These are phyloP conservation scores for Mycena chlorophos DNA, from an alignment of 768 basidiomycete species.

Conservation along the genomic window DNA sequence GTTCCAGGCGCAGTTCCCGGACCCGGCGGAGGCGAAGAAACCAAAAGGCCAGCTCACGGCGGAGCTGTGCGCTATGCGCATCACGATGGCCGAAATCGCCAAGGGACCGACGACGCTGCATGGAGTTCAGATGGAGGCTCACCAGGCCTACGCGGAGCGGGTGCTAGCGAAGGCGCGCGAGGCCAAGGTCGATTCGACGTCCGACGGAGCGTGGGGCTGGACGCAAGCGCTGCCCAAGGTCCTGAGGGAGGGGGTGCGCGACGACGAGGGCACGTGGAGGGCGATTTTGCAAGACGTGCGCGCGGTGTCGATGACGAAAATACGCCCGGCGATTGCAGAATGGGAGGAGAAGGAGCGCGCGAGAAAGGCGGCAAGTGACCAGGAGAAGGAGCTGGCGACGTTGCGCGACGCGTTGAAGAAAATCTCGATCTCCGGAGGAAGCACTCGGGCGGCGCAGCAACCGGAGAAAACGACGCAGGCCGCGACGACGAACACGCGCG, in stretches of 20 bases:
- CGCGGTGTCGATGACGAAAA: neutral
- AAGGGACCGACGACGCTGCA: constrained; percentile 3
- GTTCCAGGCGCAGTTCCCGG: neutral
- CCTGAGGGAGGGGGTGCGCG: neutral
- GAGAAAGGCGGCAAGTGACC: neutral
- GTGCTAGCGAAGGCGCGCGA: neutral
- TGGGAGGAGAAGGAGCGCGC: neutral
- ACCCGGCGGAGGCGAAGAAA: neutral
- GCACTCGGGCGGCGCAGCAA: neutral
- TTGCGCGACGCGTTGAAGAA: neutral
- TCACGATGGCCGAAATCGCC: constrained; percentile 11
- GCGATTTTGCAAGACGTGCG: neutral
- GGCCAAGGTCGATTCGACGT: neutral
- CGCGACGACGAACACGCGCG: too few species aligned
- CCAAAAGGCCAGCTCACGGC: constrained; percentile 6
- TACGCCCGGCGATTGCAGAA: neutral
- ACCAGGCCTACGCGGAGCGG: constrained; percentile 4
- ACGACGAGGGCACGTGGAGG: neutral
- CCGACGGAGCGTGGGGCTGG: neutral
- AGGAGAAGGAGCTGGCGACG: too few species aligned
- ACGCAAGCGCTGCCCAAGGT: neutral
- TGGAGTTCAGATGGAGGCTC: neutral
- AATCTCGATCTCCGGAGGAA: neutral
- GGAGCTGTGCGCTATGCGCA: constrained; percentile 2
- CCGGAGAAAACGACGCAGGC: too few species aligned